Conservation (phyloP, 2,329 filamentous ascomycete genomes). For the Beauveria asiatica region DNA sequence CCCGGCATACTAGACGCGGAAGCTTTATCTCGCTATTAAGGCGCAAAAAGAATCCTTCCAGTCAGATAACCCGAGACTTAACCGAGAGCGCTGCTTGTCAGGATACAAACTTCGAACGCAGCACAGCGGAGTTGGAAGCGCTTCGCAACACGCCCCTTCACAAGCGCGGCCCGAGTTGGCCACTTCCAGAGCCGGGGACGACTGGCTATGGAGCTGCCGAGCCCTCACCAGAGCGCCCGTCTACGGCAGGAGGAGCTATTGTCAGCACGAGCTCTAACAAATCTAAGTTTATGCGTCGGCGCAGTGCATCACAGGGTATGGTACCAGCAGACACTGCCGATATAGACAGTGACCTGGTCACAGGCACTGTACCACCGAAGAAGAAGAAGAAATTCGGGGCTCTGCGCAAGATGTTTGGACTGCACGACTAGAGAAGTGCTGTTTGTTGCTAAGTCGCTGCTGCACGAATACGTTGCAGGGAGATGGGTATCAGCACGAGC, state of each 20-base stretch:
- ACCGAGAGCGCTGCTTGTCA: constrained; percentile 51
- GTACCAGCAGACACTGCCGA: constrained; percentile 14
- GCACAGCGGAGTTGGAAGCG: constrained; percentile 40
- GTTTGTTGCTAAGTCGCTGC: constrained; percentile 1
- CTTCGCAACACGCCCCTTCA: constrained; percentile 30
- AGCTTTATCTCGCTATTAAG: constrained; percentile 54
- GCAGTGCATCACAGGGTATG: constrained; percentile 28
- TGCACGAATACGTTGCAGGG: background rate
- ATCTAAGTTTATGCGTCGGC: constrained; percentile 26
- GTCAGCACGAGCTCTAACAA: constrained; percentile 14
- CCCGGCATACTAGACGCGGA: constrained; percentile 31
- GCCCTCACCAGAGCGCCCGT: constrained; percentile 23
- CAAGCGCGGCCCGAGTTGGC: constrained; percentile 25
- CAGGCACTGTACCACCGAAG: constrained; percentile 15
- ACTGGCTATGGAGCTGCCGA: constrained; percentile 21
- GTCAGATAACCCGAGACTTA: constrained; percentile 46
- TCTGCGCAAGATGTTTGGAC: constrained; percentile 56
- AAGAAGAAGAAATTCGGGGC: constrained; percentile 59
- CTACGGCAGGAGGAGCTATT: constrained; percentile 25
- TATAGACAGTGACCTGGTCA: background rate
- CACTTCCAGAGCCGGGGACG: constrained; percentile 24
- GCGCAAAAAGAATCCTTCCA: constrained; percentile 45
- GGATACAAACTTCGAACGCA: constrained; percentile 55
- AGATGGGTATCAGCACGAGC: background rate
- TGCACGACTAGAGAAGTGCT: constrained; percentile 32